Evolutionary conservation across 208 protist species (phyloP).

Genomic region (Lotmaria passim): DNA sequence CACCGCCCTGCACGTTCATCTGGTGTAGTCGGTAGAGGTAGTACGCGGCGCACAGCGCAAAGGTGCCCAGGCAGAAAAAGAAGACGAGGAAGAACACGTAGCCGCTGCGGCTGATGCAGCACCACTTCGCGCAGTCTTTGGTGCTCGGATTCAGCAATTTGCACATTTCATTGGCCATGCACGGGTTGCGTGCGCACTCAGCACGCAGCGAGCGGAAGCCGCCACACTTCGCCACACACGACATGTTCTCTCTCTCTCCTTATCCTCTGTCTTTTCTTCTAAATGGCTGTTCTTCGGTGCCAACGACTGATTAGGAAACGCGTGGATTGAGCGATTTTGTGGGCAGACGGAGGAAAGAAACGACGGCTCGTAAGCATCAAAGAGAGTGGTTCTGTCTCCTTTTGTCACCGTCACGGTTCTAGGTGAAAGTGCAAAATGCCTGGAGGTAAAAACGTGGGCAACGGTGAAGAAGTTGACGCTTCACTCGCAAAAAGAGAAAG

Average conservation of each 20-base stretch:
- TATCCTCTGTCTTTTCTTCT: neutral
- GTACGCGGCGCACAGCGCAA: constrained; percentile 63
- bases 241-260: constrained; percentile 27
- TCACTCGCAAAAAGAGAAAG: too few relatives aligned
- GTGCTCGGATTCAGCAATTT: constrained; percentile 44
- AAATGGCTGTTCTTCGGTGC: too few relatives aligned
- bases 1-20: constrained; percentile 70
- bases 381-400: too few relatives aligned
- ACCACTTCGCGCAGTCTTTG: constrained; percentile 76
- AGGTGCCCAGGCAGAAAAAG: constrained; percentile 76
- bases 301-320: too few relatives aligned
- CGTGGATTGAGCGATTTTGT: too few relatives aligned
- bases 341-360: too few relatives aligned
- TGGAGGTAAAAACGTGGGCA: too few relatives aligned
- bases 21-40: constrained; percentile 82
- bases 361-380: too few relatives aligned
- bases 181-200: constrained; percentile 78
- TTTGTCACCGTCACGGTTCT: too few relatives aligned
- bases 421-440: too few relatives aligned
- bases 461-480: too few relatives aligned
- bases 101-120: constrained; percentile 66
- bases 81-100: constrained; percentile 82
- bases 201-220: constrained; percentile 73
- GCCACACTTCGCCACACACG: constrained; percentile 62
- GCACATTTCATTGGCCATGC: constrained; percentile 73